These are phyloP conservation scores for Colletotrichum plurivorum DNA, from an alignment of 2,329 filamentous ascomycete species.

Conservation along the genomic window DNA sequence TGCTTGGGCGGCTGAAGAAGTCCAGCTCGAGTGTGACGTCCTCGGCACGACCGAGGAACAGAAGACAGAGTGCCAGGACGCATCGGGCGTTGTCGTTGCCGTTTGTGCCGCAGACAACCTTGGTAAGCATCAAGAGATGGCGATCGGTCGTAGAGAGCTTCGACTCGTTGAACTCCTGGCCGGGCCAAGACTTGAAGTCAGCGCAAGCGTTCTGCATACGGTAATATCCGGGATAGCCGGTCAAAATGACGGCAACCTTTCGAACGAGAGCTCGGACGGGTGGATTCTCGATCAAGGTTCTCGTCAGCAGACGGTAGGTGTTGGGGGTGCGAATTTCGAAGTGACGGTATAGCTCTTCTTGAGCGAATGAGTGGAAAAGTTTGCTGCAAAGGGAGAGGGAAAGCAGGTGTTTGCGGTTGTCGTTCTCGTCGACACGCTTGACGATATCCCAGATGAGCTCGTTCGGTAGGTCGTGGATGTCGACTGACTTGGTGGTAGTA, in stretches of 20 bases:
- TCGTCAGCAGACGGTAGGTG: background rate
- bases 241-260: background rate
- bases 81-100: slow-evolving; percentile 9
- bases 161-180: background rate
- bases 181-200: background rate
- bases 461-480: slow-evolving; percentile 11
- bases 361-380: background rate
- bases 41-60: slow-evolving; percentile 4
- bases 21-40: slow-evolving; percentile 1
- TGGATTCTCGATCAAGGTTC: slow-evolving; percentile 33
- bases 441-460: slow-evolving; percentile 20
- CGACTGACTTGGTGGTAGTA: background rate
- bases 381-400: slow-evolving; percentile 2
- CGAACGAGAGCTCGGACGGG: background rate
- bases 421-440: too few relatives aligned
- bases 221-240: background rate
- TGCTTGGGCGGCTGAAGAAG: background rate
- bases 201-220: background rate
- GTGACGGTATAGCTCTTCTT: slow-evolving; percentile 22
- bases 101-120: background rate
- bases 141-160: slow-evolving; percentile 10
- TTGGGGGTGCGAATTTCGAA: background rate
- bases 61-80: slow-evolving; percentile 16
- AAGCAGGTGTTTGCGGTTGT: background rate
- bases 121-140: slow-evolving; percentile 15